Evolutionary conservation across 2,329 filamentous ascomycete species (phyloP).

Genomic region (Epichloe sibirici): DNA sequence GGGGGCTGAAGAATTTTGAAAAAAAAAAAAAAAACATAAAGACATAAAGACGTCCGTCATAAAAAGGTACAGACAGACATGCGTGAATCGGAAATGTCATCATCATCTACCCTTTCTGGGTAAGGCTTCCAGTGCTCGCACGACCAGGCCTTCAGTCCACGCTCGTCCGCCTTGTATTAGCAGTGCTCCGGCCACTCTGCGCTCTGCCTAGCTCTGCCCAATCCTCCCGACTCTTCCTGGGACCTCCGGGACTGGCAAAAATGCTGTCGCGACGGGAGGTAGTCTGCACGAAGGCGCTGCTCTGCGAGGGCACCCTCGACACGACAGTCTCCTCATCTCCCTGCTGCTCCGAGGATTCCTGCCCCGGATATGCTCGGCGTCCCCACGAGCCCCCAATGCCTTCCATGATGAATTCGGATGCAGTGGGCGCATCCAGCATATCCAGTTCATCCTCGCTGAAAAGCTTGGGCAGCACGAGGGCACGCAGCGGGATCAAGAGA

Average conservation of each 20-base stretch:
- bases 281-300: constrained; percentile 2
- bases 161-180: constrained; percentile 18
- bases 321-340: not conserved
- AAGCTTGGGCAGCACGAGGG: constrained; percentile 48
- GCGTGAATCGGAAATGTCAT: too few relatives aligned
- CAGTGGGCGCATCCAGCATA: constrained; percentile 59
- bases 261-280: constrained; percentile 13
- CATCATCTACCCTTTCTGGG: not conserved
- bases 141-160: constrained; percentile 8
- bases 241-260: constrained; percentile 15
- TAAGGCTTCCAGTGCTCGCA: not conserved
- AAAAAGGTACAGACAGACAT: too few relatives aligned
- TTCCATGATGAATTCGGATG: constrained; percentile 65
- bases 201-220: constrained; percentile 21
- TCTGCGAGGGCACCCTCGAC: constrained; percentile 7
- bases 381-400: constrained; percentile 55
- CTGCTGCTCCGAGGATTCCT: constrained; percentile 2
- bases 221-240: constrained; percentile 22
- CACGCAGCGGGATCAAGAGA: constrained; percentile 52
- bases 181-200: constrained; percentile 17
- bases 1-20: too few relatives aligned
- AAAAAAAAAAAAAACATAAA: too few relatives aligned
- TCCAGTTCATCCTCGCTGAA: constrained; percentile 49
- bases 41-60: too few relatives aligned
- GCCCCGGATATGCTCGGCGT: constrained; percentile 11